phyloP scores from a whole-genome alignment of 176 grass and related monocot species.

The Hordeum vulgare region MorexV3_pseudomolecules_assembly NC_058519.1:636752661-636753160 shows the following conservation, averaged over 20 bases:
- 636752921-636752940: constrained; percentile 86
- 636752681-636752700: constrained; percentile 91
- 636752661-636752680: constrained; percentile 98
- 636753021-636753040: background rate
- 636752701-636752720: constrained; percentile 88
- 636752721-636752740: constrained; percentile 94
- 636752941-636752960: constrained; percentile 94
- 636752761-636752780: background rate
- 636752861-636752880: constrained; percentile 94
- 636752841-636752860: constrained; percentile 96
- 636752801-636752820: constrained; percentile 12
- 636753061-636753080: background rate
- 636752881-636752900: constrained; percentile 97
- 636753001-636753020: background rate
- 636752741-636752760: constrained; percentile 55
- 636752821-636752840: constrained; percentile 90
- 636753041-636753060: background rate
- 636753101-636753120: background rate
- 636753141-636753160: background rate
- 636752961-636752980: constrained; percentile 29
- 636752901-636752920: constrained; percentile 94
- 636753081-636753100: background rate
- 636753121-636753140: background rate
- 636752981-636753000: background rate
- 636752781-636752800: background rate